Percentiles rank a stretch among this genome's conserved stretches.
Conservation (phyloP, 106 monocot species). For the Acanthochlamys bracteata region DNA sequence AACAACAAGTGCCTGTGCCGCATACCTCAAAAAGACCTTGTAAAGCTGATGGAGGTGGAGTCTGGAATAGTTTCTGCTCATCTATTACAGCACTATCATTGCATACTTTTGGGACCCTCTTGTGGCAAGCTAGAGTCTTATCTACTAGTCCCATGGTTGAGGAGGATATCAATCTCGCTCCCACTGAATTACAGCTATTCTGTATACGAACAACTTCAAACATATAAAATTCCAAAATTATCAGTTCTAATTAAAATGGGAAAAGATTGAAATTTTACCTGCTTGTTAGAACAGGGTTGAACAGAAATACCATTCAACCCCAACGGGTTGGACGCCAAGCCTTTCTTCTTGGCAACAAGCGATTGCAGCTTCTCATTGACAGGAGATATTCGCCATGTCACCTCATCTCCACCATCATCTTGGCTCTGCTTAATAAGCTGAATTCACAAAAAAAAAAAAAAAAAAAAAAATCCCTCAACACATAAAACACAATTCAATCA, state of each 20-base stretch:
- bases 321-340: conserved; percentile 17
- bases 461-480: background rate
- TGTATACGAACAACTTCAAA: conserved; percentile 6
- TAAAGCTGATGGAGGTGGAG: conserved; percentile 70
- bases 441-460: background rate
- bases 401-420: conserved; percentile 82
- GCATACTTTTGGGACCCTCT: conserved; percentile 6
- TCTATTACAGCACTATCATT: conserved; percentile 10
- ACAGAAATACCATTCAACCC: conserved; percentile 16
- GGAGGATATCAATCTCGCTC: conserved; percentile 31
- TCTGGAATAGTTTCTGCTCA: conserved; percentile 45
- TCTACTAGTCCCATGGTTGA: conserved; percentile 7
- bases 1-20: background rate
- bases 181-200: conserved; percentile 24
- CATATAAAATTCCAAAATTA: too few relatives aligned
- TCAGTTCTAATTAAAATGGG: too few relatives aligned
- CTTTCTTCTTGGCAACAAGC: conserved; percentile 44
- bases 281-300: conserved; percentile 44
- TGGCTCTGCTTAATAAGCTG: conserved; percentile 95
- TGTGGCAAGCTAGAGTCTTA: conserved; percentile 11
- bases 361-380: conserved; percentile 58
- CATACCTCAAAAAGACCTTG: conserved; percentile 49
- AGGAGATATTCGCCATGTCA: conserved; percentile 93
- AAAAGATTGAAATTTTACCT: conserved; percentile 16
- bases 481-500: background rate